Evolutionary conservation across 495 filamentous ascomycete species (phyloP).

Genomic region (Xylaria intraflava): DNA sequence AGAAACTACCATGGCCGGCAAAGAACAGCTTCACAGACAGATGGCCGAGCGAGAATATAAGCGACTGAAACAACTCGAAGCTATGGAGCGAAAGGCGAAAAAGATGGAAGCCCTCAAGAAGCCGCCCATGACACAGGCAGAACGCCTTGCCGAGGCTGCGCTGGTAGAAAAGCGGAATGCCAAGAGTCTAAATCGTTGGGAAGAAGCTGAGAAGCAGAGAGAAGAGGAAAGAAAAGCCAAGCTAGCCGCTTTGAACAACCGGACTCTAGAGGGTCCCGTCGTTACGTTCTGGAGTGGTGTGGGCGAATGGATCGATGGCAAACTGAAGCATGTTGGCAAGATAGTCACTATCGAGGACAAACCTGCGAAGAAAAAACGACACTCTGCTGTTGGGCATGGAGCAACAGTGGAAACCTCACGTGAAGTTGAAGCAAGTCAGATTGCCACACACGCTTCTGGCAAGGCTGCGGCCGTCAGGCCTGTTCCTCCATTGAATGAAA

Average conservation of each 20-base stretch:
- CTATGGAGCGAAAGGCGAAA: constrained; percentile 83
- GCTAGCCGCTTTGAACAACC: constrained; percentile 76
- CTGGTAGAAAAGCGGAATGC: constrained; percentile 75
- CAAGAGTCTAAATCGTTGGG: constrained; percentile 91
- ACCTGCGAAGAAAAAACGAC: constrained; percentile 41
- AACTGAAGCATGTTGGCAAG: constrained; percentile 67
- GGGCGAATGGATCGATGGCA: constrained; percentile 61
- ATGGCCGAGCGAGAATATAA: constrained; percentile 78
- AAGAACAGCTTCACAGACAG: constrained; percentile 72
- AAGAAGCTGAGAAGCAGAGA: constrained; percentile 79
- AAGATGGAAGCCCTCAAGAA: constrained; percentile 66
- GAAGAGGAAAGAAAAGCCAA: constrained; percentile 75
- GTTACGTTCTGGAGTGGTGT: constrained; percentile 90
- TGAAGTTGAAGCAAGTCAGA: constrained; percentile 24
- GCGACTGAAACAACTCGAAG: constrained; percentile 67
- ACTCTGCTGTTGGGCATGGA: constrained; percentile 25
- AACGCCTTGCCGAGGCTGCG: constrained; percentile 77
- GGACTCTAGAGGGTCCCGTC: constrained; percentile 80
- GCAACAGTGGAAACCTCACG: constrained; percentile 16
- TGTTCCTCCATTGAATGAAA: background rate
- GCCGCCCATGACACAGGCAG: constrained; percentile 81
- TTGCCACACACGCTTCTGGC: constrained; percentile 16
- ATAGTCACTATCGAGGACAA: constrained; percentile 55
- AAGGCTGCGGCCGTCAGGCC: constrained; percentile 14
- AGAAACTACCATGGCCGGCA: constrained; percentile 74